Conservation (phyloP, 192 early-diverging fungal species). For the Pilaira anomala region DNA sequence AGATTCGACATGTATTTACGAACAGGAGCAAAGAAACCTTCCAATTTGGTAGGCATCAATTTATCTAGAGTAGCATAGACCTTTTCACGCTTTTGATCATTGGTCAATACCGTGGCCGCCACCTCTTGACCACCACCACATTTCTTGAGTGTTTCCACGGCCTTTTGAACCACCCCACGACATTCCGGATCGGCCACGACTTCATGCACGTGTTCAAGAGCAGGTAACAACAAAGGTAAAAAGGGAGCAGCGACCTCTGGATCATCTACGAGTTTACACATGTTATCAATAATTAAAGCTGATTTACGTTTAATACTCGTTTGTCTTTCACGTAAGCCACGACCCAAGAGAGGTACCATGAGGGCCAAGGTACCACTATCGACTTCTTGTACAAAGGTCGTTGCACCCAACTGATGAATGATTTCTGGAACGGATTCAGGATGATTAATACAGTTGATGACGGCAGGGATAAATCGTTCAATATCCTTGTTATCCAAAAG, state of each 20-base stretch:
- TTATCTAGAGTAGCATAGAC: slow-evolving; percentile 51
- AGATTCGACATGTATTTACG: slow-evolving; percentile 61
- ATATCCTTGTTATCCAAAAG: slow-evolving; percentile 80
- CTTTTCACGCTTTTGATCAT: slow-evolving; percentile 46
- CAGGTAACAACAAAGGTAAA: slow-evolving; percentile 73
- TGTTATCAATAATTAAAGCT: slow-evolving; percentile 86
- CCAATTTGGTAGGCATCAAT: slow-evolving; percentile 51
- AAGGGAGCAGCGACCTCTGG: slow-evolving; percentile 77
- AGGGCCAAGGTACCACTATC: slow-evolving; percentile 74
- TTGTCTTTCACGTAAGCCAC: slow-evolving; percentile 68
- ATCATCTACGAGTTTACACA: slow-evolving; percentile 87
- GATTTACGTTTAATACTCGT: slow-evolving; percentile 73
- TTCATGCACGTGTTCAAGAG: slow-evolving; percentile 73
- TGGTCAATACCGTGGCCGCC: slow-evolving; percentile 36
- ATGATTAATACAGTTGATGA: slow-evolving; percentile 72
- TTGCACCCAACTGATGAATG: slow-evolving; percentile 76
- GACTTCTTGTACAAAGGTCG: slow-evolving; percentile 78
- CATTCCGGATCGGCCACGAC: slow-evolving; percentile 77
- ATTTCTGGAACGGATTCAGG: slow-evolving; percentile 77
- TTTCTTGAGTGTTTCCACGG: slow-evolving; percentile 62
- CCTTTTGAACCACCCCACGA: slow-evolving; percentile 65
- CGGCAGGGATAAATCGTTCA: slow-evolving; percentile 69
- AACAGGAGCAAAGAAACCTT: slow-evolving; percentile 44
- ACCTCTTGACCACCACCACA: slow-evolving; percentile 50
- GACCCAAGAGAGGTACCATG: slow-evolving; percentile 72